These are phyloP conservation scores for Salix brachista DNA, from an alignment of 345 rosid genomes.

Conservation along the genomic window DNA sequence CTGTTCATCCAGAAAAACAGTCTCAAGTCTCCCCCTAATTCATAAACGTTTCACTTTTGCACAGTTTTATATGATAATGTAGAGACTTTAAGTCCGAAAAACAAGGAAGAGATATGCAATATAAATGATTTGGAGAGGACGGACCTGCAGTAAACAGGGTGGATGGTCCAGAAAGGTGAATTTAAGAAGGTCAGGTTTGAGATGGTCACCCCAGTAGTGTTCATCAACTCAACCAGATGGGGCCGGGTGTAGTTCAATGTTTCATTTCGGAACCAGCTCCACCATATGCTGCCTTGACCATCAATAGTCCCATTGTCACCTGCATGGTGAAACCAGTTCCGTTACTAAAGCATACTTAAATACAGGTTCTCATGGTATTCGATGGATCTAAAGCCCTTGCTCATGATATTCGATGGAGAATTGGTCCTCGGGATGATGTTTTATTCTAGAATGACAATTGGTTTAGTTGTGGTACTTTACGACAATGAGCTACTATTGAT, in stretches of 20 bases:
- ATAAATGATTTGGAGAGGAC: slow-evolving; percentile 19
- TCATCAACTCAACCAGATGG: slow-evolving; percentile 91
- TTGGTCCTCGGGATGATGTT: too few relatives aligned
- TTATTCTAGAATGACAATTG: too few relatives aligned
- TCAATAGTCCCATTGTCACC: slow-evolving; percentile 93
- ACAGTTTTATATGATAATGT: slow-evolving; percentile 17
- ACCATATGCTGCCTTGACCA: slow-evolving; percentile 94
- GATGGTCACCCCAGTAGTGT: slow-evolving; percentile 70
- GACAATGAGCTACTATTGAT: too few relatives aligned
- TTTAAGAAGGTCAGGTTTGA: slow-evolving; percentile 84
- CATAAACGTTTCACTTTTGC: slow-evolving; percentile 36
- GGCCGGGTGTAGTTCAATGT: slow-evolving; percentile 86
- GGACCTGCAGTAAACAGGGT: slow-evolving; percentile 98
- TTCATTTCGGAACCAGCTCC: slow-evolving; percentile 69
- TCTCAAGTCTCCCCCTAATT: slow-evolving; percentile 37
- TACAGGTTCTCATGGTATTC: neutral
- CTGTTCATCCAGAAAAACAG: slow-evolving; percentile 60
- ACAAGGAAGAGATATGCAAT: slow-evolving; percentile 7
- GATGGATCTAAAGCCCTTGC: too few relatives aligned
- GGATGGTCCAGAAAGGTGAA: slow-evolving; percentile 97
- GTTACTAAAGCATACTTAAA: slow-evolving; percentile 9
- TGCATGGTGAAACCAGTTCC: slow-evolving; percentile 27
- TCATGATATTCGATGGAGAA: too few relatives aligned
- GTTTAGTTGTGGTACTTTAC: too few relatives aligned
- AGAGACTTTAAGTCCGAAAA: slow-evolving; percentile 19